Evolutionary conservation across 352 stramenopile genomes (phyloP), one percentile per base, ranked within the genome.

Genomic region (Globisporangium splendens): DNA sequence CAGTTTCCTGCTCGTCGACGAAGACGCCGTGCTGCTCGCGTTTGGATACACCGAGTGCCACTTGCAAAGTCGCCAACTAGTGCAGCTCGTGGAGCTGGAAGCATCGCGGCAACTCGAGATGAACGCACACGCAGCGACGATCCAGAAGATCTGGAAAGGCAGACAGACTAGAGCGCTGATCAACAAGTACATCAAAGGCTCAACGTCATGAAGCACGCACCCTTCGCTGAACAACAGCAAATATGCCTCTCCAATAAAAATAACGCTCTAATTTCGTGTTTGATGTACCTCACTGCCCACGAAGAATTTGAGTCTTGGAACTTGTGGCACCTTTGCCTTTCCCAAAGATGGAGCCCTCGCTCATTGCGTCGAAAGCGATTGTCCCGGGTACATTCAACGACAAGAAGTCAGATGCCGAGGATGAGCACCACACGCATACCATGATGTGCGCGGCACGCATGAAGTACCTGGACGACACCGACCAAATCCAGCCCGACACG

Each of bases 391-490:
- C 54, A n/a, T 62, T 66, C 28, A 46, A 31, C 21, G 44, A 53
- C 39, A 56, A 59, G 51, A 54, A 55, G 39, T 62, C 33, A 24
- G 58, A 64, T 47, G 62, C 39, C 5, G 53, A 65, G 18, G 77
- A 87, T 46, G 72, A 85, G 24, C 75, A 88, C 52, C 67, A 73
- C 28, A 80, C 73, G 8, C 71, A 85, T 17, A 80, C 69, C 13
- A 85, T 93, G 68, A 87, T 93, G 81, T 91, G 89, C 56, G 79
- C 79, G 18, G 78, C 78, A 5, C 83, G 83, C 22, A 91, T 91
- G 80, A 88, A 73, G 46, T 93, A 91, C 50, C 63, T 93, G 12
- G 70, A 83, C 44, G 64, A 74, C 38, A 73, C 59, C 1, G 74
- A 84, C 50, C 63, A 73, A 22, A 68, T 70, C 49, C 57, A 75